phyloP scores from a whole-genome alignment of 768 basidiomycete species.

The Gautieria morchelliformis region DNA sequence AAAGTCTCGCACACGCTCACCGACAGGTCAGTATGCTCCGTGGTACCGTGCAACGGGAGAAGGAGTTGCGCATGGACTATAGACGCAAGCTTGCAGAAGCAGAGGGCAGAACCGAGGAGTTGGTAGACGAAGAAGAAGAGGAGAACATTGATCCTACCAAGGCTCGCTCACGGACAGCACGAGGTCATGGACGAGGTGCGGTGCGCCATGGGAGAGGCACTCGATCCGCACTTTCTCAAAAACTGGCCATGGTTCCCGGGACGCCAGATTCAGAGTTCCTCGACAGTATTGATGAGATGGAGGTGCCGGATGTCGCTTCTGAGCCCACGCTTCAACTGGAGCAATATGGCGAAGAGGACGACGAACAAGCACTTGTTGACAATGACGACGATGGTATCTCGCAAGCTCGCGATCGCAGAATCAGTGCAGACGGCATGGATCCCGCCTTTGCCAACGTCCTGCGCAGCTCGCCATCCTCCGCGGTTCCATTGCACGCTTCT shows the following conservation, averaged over 20 bases:
- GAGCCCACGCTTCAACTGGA: slow-evolving; percentile 16
- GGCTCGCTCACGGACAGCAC: slow-evolving; percentile 16
- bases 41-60: slow-evolving; percentile 71
- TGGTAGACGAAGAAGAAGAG: slow-evolving; percentile 38
- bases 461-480: slow-evolving; percentile 39
- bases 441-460: slow-evolving; percentile 76
- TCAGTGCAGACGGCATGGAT: slow-evolving; percentile 81
- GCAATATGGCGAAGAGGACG: slow-evolving; percentile 22
- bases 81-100: slow-evolving; percentile 41
- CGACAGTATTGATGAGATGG: slow-evolving; percentile 21
- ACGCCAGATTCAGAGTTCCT: slow-evolving; percentile 44
- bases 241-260: slow-evolving; percentile 48
- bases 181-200: slow-evolving; percentile 36
- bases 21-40: slow-evolving; percentile 78
- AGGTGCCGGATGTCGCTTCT: neutral
- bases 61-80: slow-evolving; percentile 67
- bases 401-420: slow-evolving; percentile 23
- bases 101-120: slow-evolving; percentile 27
- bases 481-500: slow-evolving; percentile 32
- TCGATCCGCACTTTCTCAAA: slow-evolving; percentile 43
- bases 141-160: slow-evolving; percentile 21
- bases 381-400: neutral
- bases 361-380: slow-evolving; percentile 4
- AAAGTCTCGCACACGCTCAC: slow-evolving; percentile 78
- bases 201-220: slow-evolving; percentile 24